Evolutionary conservation across 148 eudicot genomes (phyloP).

Genomic region (Fagopyrum esculentum): DNA sequence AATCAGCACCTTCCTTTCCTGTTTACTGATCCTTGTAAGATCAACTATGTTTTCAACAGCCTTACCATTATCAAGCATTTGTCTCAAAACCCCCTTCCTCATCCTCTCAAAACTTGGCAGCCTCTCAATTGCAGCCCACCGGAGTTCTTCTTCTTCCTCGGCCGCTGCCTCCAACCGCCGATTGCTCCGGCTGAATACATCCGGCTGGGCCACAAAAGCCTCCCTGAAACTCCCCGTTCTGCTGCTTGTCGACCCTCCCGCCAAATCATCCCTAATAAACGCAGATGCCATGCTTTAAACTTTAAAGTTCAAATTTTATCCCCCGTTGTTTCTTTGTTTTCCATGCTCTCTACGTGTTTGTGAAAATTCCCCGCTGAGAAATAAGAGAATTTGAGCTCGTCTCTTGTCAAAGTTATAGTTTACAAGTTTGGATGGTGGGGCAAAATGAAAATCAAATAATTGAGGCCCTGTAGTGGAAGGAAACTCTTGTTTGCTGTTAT

Average conservation of each 20-base stretch:
- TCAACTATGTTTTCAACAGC: slow-evolving; percentile 30
- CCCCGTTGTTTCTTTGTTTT: no score
- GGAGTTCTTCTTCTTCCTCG: slow-evolving; percentile 45
- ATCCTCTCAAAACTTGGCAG: slow-evolving; percentile 45
- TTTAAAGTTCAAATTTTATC: no score
- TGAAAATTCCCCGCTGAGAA: no score
- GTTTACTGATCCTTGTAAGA: slow-evolving; percentile 23
- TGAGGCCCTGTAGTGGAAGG: no score
- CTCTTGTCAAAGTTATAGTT: background rate
- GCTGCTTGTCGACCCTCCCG: slow-evolving; percentile 13
- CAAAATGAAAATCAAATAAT: no score
- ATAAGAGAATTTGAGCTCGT: background rate
- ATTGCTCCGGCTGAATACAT: slow-evolving; percentile 16
- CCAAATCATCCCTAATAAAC: background rate
- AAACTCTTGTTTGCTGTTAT: no score
- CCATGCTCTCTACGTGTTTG: no score
- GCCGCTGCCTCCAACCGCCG: slow-evolving; percentile 12
- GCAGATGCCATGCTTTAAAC: background rate
- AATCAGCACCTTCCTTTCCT: slow-evolving; percentile 28
- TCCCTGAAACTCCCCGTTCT: slow-evolving; percentile 23
- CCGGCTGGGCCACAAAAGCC: slow-evolving; percentile 8
- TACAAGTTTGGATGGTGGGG: background rate
- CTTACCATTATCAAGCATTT: slow-evolving; percentile 36
- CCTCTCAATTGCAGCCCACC: slow-evolving; percentile 72
- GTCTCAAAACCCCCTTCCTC: slow-evolving; percentile 41